Conservation (phyloP, 1,139 yeast genomes). For the Geotrichum carabidarum region DNA sequence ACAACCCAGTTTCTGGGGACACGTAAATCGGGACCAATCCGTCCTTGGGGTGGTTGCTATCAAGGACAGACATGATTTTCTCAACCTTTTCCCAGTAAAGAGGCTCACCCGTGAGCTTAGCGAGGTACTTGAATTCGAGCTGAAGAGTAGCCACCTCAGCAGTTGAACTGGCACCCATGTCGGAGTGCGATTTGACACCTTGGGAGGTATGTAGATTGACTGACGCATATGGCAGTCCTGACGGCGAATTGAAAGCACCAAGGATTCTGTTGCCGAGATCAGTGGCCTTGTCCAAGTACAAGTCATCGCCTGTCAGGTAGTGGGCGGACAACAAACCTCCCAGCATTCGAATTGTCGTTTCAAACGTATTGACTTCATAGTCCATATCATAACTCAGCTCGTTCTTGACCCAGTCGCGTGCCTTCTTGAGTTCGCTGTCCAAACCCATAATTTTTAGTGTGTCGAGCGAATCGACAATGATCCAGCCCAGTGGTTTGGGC, state of each 20-base stretch:
- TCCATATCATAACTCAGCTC: constrained; percentile 59
- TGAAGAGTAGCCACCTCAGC: constrained; percentile 90
- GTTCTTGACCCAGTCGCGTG: constrained; percentile 68
- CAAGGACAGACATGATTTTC: constrained; percentile 58
- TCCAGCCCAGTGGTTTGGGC: constrained; percentile 86
- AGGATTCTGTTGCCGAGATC: constrained; percentile 55
- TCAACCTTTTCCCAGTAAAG: constrained; percentile 78
- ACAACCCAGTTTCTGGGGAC: constrained; percentile 68
- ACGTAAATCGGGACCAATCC: constrained; percentile 83
- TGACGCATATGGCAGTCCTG: constrained; percentile 74
- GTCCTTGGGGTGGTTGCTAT: constrained; percentile 54
- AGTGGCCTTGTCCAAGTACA: constrained; percentile 72
- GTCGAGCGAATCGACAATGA: constrained; percentile 84
- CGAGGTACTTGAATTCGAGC: constrained; percentile 78
- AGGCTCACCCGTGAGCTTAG: constrained; percentile 72
- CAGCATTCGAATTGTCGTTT: constrained; percentile 88
- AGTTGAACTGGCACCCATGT: constrained; percentile 68
- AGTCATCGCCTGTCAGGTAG: constrained; percentile 62
- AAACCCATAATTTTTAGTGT: constrained; percentile 80
- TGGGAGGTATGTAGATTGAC: constrained; percentile 63
- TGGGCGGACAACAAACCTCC: constrained; percentile 87
- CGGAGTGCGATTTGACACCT: constrained; percentile 60
- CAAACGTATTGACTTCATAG: constrained; percentile 76
- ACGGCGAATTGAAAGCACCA: constrained; percentile 58
- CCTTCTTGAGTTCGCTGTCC: constrained; percentile 56